phyloP scores from a whole-genome alignment of 148 eudicot genomes.

The Camellia sinensis region DNA sequence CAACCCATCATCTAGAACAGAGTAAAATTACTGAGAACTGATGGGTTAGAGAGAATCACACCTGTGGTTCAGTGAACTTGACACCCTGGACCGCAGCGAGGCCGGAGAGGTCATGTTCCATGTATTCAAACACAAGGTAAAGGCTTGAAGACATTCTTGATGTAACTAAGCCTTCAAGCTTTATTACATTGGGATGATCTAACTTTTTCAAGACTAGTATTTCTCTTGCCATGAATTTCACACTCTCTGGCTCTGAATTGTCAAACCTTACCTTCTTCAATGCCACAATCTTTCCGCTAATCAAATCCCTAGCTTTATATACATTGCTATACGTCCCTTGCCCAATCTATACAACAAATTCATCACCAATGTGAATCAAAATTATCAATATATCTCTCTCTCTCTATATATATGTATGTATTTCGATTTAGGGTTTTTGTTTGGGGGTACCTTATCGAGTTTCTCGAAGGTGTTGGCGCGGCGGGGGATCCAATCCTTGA shows the following conservation, averaged over 20 bases:
- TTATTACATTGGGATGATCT: conserved; percentile 92
- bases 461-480: conserved; percentile 86
- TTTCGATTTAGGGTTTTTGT: neutral
- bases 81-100: conserved; percentile 67
- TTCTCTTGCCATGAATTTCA: conserved; percentile 96
- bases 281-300: conserved; percentile 91
- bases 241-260: conserved; percentile 85
- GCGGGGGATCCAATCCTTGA: conserved; percentile 86
- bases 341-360: conserved; percentile 63
- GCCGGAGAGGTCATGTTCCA: conserved; percentile 99
- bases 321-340: conserved; percentile 99
- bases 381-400: neutral
- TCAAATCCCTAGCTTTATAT: conserved; percentile 92
- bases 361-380: neutral
- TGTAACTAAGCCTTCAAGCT: conserved; percentile 93
- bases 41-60: conserved; percentile 36
- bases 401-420: neutral
- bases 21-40: conserved; percentile 3
- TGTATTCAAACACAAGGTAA: conserved; percentile 92
- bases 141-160: conserved; percentile 96
- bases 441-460: conserved; percentile 62
- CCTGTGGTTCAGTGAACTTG: conserved; percentile 93
- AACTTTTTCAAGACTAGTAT: conserved; percentile 70
- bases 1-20: neutral
- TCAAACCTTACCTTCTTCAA: conserved; percentile 95